Percentiles rank a stretch among this genome's conserved stretches.
These are phyloP conservation scores for Suillus sp. DNA, from an alignment of 768 basidiomycete species.

Conservation along the genomic window DNA sequence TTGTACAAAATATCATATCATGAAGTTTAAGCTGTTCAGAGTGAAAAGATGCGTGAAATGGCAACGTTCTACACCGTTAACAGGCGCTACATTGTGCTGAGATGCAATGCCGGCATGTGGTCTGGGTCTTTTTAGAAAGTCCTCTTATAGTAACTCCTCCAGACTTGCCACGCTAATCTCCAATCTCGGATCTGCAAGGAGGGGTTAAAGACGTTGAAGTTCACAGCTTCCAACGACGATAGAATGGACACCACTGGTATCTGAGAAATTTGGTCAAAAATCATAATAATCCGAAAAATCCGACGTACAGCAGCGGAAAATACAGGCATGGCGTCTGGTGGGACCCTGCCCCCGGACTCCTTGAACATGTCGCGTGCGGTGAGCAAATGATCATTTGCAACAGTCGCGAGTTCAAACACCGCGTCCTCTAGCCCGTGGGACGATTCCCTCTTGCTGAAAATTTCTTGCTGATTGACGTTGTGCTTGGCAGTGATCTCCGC, in stretches of 20 bases:
- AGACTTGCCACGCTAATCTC: conserved; percentile 76
- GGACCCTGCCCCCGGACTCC: conserved; percentile 54
- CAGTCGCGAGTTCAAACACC: conserved; percentile 79
- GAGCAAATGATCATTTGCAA: conserved; percentile 78
- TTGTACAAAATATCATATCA: conserved; percentile 3
- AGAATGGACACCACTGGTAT: conserved; percentile 70
- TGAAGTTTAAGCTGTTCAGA: conserved; percentile 2
- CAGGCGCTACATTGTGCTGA: conserved; percentile 13
- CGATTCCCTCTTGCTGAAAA: conserved; percentile 56
- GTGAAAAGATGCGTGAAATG: conserved; percentile 2
- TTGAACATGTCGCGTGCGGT: conserved; percentile 74
- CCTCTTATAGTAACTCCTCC: conserved; percentile 52
- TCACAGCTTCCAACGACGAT: conserved; percentile 60
- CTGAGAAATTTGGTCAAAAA: conserved; percentile 38
- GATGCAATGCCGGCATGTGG: conserved; percentile 34
- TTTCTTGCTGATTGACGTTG: conserved; percentile 77
- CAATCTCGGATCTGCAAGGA: conserved; percentile 69
- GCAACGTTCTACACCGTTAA: conserved; percentile 9
- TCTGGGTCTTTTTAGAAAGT: conserved; percentile 27
- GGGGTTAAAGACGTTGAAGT: conserved; percentile 74
- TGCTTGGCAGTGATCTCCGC: conserved; percentile 81
- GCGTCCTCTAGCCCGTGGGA: conserved; percentile 73
- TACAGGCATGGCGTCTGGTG: conserved; percentile 62
- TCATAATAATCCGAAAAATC: conserved; percentile 11
- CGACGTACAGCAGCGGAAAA: conserved; percentile 70